Evolutionary conservation across 148 eudicot species (phyloP), one percentile per base, ranked within the genome.

Genomic region (Chenopodium formosanum): DNA sequence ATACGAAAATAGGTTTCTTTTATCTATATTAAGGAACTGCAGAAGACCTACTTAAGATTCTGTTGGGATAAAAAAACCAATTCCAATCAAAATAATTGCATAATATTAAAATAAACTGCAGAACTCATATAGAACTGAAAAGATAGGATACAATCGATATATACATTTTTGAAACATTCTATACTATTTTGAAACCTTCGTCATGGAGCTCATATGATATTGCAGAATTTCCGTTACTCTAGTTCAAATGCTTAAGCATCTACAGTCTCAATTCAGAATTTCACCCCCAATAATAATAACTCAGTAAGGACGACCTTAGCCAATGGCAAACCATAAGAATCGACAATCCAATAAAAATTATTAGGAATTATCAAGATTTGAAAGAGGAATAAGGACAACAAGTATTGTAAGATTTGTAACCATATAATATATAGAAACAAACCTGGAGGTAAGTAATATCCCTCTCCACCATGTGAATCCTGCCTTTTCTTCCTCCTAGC

Each of bases 401-500:
- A n/a, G 68, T 70, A 58, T n/a, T n/a, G 10, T 12, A 78, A 53
- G 2, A 2, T 20, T 6, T 25, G 48, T 13, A 74, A 74, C 64
- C 20, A 83, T 78, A 27, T 25, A 40, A 77, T 4, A 7, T 81
- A 7, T 81, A 78, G 74, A 70, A n/a, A 37, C 81, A 70, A 37
- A 90, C 93, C 93, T 89, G 82, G 83, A 34, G 86, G 71, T 74
- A 83, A 37, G 83, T 87, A 86, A 80, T 89, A 89, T 22, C 85
- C 80, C 83, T 87, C 87, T 52, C 23, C 68, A 76, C 87, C 89
- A 77, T 84, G 67, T 2, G 74, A 84, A 72, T 81, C 88, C 5
- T 78, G 78, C 77, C 81, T 89, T 82, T 60, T 93, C 85, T 81
- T 93, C 87, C 84, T 93, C 83, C 87, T 91, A 64, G 78, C 74